Evolutionary conservation across 352 stramenopile species (phyloP).

Genomic region (Globisporangium emineosum): DNA sequence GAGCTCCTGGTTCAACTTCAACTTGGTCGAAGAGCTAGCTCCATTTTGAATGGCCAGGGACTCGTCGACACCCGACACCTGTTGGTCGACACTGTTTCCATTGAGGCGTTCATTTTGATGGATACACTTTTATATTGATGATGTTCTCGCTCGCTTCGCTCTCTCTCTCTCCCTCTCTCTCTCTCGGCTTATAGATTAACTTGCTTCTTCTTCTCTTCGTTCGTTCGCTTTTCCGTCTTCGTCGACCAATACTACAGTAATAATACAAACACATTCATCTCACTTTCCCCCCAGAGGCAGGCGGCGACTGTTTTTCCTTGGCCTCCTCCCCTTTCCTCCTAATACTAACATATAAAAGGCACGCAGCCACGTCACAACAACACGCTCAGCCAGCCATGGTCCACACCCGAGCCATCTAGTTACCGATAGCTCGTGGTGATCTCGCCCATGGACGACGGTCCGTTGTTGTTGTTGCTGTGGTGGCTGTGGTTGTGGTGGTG

Average conservation of each 20-base stretch:
- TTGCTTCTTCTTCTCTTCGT: background rate
- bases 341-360: background rate
- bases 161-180: background rate
- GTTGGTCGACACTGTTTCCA: background rate
- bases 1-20: constrained; percentile 5
- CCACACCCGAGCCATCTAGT: too few relatives aligned
- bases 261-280: constrained; percentile 8
- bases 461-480: background rate
- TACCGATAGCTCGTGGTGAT: constrained; percentile 7
- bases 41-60: background rate
- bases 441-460: background rate
- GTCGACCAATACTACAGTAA: background rate
- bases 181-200: constrained; percentile 7
- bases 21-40: constrained; percentile 1
- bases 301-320: background rate
- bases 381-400: background rate
- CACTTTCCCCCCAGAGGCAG: background rate
- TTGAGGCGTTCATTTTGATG: background rate
- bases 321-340: background rate
- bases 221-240: background rate
- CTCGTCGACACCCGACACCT: background rate
- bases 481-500: background rate
- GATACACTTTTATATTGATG: constrained; percentile 2
- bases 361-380: background rate
- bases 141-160: background rate